Conservation (phyloP, 2,329 filamentous ascomycete genomes). For the Aspergillus quadrilineatus region DNA sequence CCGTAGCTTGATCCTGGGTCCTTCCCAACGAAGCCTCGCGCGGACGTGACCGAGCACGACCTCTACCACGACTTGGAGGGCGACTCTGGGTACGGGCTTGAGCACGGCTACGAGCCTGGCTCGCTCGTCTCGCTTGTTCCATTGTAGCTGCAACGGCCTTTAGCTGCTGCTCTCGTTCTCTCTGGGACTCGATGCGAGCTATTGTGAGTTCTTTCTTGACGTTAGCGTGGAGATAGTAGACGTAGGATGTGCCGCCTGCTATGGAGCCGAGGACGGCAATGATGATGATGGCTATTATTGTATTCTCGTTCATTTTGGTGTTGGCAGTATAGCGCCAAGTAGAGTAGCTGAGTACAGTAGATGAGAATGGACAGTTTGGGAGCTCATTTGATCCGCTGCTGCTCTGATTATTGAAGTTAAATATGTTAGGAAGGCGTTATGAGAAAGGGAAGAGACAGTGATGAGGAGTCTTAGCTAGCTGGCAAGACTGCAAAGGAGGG, state of each 20-base stretch:
- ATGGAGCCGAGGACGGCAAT: conserved; percentile 8
- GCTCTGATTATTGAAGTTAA: too few relatives aligned
- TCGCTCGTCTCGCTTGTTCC: background rate
- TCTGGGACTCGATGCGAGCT: background rate
- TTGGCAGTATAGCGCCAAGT: background rate
- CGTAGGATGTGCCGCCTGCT: background rate
- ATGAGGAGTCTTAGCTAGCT: background rate
- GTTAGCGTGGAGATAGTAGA: background rate
- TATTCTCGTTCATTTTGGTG: conserved; percentile 8
- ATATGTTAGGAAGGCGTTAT: too few relatives aligned
- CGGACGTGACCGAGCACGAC: background rate
- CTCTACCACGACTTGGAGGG: background rate
- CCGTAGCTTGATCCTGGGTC: background rate
- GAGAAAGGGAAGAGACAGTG: too few relatives aligned
- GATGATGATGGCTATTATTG: conserved; percentile 10
- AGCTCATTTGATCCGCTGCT: too few relatives aligned
- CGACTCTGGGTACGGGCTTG: background rate
- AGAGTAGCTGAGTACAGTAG: too few relatives aligned
- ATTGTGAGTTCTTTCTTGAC: background rate
- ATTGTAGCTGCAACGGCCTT: background rate
- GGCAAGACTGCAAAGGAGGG: background rate
- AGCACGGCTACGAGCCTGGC: background rate
- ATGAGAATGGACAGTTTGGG: background rate
- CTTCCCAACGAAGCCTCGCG: background rate
- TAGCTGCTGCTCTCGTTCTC: background rate